A percentile compares a stretch with the other conserved stretches of the same genome.
Evolutionary conservation across 345 rosid genomes (phyloP).

Genomic region (Trapa bicornis): DNA sequence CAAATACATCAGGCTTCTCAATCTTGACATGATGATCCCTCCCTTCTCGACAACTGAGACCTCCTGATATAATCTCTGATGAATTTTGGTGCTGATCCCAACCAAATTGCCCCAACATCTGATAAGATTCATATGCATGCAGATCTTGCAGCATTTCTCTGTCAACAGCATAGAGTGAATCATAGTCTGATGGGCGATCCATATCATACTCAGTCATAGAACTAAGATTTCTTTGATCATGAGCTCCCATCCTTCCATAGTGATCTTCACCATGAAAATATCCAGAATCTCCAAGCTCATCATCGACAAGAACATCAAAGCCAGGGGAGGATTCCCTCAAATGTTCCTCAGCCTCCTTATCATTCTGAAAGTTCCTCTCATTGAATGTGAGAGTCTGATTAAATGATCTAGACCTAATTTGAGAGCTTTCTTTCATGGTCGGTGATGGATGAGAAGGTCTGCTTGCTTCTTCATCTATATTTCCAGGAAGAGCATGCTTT

Average conservation of each 20-base stretch:
- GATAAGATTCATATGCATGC: constrained; percentile 37
- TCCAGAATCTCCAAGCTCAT: constrained; percentile 54
- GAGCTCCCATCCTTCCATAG: constrained; percentile 40
- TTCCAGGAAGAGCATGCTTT: constrained; percentile 19
- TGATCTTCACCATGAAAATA: constrained; percentile 65
- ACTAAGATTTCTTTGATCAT: constrained; percentile 40
- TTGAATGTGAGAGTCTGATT: constrained; percentile 36
- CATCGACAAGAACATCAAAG: constrained; percentile 92
- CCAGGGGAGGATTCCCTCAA: constrained; percentile 90
- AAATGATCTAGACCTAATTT: constrained; percentile 24
- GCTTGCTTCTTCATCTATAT: constrained; percentile 26
- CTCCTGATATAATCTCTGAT: constrained; percentile 34
- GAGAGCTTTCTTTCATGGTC: constrained; percentile 24
- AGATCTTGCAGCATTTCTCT: constrained; percentile 30
- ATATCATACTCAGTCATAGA: constrained; percentile 46
- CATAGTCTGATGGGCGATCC: constrained; percentile 31
- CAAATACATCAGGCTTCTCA: constrained; percentile 37
- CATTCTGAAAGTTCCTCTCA: constrained; percentile 38
- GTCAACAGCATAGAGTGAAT: constrained; percentile 25
- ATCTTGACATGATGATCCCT: constrained; percentile 25
- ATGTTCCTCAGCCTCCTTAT: constrained; percentile 54
- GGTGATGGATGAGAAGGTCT: constrained; percentile 18
- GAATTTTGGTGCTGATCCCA: constrained; percentile 49
- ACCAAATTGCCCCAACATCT: constrained; percentile 15
- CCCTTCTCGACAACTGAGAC: constrained; percentile 37